Percentiles rank a stretch among this genome's conserved stretches.
Conservation (phyloP, 2,329 filamentous ascomycete species). For the Scedosporium boydii region DNA sequence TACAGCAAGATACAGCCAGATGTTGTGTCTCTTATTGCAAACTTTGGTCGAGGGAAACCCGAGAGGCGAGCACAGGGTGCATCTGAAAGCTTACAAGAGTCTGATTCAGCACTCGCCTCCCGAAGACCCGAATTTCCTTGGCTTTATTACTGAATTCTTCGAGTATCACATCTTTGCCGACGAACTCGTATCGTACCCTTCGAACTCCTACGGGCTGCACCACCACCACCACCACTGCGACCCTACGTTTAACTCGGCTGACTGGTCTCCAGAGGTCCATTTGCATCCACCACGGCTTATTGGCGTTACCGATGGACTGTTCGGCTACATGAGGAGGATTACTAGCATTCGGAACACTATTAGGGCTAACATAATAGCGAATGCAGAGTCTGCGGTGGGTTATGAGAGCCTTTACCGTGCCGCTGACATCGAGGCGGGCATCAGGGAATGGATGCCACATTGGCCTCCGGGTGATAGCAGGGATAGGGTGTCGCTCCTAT, state of each 20-base stretch:
- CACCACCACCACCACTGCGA: constrained; percentile 10
- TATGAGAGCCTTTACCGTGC: constrained; percentile 65
- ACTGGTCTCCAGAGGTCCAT: constrained; percentile 29
- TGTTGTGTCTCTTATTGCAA: constrained; percentile 51
- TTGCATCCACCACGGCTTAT: constrained; percentile 51
- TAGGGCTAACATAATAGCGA: constrained; percentile 52
- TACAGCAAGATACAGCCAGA: constrained; percentile 51
- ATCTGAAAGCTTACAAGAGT: constrained; percentile 66
- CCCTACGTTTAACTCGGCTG: constrained; percentile 26
- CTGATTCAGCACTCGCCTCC: constrained; percentile 57
- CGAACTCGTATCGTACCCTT: constrained; percentile 44
- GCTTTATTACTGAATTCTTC: constrained; percentile 67
- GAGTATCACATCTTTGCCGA: constrained; percentile 70
- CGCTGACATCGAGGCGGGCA: constrained; percentile 63
- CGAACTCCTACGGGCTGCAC: constrained; percentile 17
- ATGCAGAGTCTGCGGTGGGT: constrained; percentile 60
- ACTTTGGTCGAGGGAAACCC: constrained; percentile 46
- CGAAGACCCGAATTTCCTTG: constrained; percentile 53
- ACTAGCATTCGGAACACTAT: constrained; percentile 68
- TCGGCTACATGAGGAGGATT: constrained; percentile 69
- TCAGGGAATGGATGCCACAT: constrained; percentile 63
- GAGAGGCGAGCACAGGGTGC: constrained; percentile 64
- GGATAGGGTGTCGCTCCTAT: constrained; percentile 45
- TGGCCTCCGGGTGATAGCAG: constrained; percentile 50
- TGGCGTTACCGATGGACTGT: constrained; percentile 74